Evolutionary conservation across 495 filamentous ascomycete genomes (phyloP), one percentile per base, ranked within the genome.

Genomic region (Neurospora sp.): DNA sequence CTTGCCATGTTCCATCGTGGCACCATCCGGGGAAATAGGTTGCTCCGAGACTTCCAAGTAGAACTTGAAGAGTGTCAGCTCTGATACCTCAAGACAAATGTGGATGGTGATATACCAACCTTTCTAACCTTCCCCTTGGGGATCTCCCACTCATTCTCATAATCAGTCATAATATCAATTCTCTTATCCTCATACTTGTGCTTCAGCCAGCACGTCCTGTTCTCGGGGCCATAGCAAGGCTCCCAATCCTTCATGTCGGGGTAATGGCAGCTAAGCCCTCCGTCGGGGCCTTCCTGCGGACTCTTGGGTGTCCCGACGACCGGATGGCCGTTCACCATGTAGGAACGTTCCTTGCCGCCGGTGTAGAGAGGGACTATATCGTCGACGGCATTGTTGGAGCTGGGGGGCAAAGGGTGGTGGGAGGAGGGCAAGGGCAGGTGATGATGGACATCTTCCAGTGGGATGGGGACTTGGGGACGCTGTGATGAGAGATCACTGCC

Each of bases 1-100:
- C 42, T 74, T 74, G 39, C 73, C 73, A 45, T 74, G 73, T 27
- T 74, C 73, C 73, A 74, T 74, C 12, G 73, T 74, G 6, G 45
- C 31, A 1, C 73, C 73, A 40, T 74, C 73, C 20, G 73, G 73
- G 7, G 73, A 27, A 22, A 74, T 74, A 12, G 73, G 73, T 35
- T 74, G 61, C 16, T 74, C 73, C 0, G 73, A 74, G 8, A 74
- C 70, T 20, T 74, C 73, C 35, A 74, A 38, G 38, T 72, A 61
- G 38, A 69, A 74, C 65, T 74, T 6, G 10, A n/a, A 40, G 10
- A 35, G 59, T 20, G 45, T 53, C 45, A 53, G 45, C 9, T 9
- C 0, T 9, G 1, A 22, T 53, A 2, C 9, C 3, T 22, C 45
- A 12, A 4, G 1, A 6, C 9, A 53, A 53, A 1, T 6, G 0